phyloP scores from a whole-genome alignment of 768 basidiomycete species.

The Suillus hirtellus region DNA sequence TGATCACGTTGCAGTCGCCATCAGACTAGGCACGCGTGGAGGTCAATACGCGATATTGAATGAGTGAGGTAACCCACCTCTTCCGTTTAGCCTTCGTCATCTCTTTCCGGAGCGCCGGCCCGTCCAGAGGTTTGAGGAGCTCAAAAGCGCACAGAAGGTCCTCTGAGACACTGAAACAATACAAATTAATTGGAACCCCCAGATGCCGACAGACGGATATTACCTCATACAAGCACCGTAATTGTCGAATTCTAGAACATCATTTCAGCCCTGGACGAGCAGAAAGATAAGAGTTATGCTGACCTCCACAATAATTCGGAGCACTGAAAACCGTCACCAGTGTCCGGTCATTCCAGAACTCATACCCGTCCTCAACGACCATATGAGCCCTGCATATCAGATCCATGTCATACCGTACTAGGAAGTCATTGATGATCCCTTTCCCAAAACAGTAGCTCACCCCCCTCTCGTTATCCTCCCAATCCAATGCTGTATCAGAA shows the following conservation, averaged over 20 bases:
- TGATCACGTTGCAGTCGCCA: conserved; percentile 35
- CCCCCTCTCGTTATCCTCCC: conserved; percentile 99
- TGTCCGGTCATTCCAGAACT: conserved; percentile 99
- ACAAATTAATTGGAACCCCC: conserved; percentile 17
- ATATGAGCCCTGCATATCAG: conserved; percentile 99
- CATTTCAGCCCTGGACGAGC: conserved; percentile 18
- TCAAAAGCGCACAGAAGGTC: conserved; percentile 98
- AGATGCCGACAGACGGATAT: conserved; percentile 5
- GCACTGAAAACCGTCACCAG: conserved; percentile 98
- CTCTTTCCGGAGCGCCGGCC: conserved; percentile 92
- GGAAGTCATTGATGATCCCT: conserved; percentile 93
- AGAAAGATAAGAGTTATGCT: conserved; percentile 30
- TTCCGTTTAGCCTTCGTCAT: conserved; percentile 99
- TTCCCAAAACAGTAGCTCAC: conserved; percentile 99
- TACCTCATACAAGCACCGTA: conserved; percentile 96
- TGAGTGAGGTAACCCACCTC: conserved; percentile 51
- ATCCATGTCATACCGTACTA: conserved; percentile 96
- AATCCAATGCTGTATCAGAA: conserved; percentile 94
- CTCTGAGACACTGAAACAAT: conserved; percentile 76
- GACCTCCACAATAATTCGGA: conserved; percentile 95
- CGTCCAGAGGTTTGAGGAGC: conserved; percentile 92
- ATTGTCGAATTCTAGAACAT: conserved; percentile 80
- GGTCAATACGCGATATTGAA: conserved; percentile 9
- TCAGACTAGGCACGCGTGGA: conserved; percentile 23
- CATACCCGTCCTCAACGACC: conserved; percentile 99